Conservation (phyloP, 2,329 filamentous ascomycete species). For the Cytospora piceae region DNA sequence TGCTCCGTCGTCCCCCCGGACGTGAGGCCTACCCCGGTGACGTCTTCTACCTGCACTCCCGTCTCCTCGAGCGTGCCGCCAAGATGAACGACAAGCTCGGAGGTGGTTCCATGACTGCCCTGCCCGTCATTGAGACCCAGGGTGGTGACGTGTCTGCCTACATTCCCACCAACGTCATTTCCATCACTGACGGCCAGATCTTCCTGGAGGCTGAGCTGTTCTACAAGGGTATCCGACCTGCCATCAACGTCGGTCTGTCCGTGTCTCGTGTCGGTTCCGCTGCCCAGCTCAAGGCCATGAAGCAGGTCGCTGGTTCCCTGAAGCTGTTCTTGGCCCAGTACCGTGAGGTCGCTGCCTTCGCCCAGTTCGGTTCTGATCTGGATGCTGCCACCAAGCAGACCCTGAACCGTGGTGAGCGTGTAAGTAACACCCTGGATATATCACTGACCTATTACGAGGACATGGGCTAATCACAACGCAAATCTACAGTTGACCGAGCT, state of each 20-base stretch:
- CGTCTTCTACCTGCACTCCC: slow-evolving; percentile 99
- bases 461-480: slow-evolving; percentile 32
- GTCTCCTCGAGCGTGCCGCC: slow-evolving; percentile 98
- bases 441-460: slow-evolving; percentile 24
- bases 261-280: slow-evolving; percentile 99
- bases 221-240: slow-evolving; percentile 99
- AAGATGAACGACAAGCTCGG: slow-evolving; percentile 98
- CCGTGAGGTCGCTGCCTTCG: slow-evolving; percentile 99
- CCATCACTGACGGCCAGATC: slow-evolving; percentile 99
- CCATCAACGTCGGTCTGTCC: slow-evolving; percentile 99
- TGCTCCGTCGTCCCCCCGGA: slow-evolving; percentile 95
- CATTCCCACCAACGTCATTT: slow-evolving; percentile 99
- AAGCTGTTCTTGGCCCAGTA: slow-evolving; percentile 99
- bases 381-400: slow-evolving; percentile 99
- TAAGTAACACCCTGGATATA: slow-evolving; percentile 51
- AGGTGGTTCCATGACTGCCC: slow-evolving; percentile 94
- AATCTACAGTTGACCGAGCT: slow-evolving; percentile 78
- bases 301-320: slow-evolving; percentile 98
- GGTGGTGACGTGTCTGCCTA: slow-evolving; percentile 99
- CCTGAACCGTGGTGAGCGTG: slow-evolving; percentile 95
- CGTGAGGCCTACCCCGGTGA: slow-evolving; percentile 99
- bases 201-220: slow-evolving; percentile 99
- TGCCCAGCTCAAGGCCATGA: slow-evolving; percentile 99
- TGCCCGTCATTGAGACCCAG: slow-evolving; percentile 98
- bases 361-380: slow-evolving; percentile 99